Evolutionary conservation across 495 filamentous ascomycete species (phyloP).

Genomic region (Rhizodiscina lignyota): DNA sequence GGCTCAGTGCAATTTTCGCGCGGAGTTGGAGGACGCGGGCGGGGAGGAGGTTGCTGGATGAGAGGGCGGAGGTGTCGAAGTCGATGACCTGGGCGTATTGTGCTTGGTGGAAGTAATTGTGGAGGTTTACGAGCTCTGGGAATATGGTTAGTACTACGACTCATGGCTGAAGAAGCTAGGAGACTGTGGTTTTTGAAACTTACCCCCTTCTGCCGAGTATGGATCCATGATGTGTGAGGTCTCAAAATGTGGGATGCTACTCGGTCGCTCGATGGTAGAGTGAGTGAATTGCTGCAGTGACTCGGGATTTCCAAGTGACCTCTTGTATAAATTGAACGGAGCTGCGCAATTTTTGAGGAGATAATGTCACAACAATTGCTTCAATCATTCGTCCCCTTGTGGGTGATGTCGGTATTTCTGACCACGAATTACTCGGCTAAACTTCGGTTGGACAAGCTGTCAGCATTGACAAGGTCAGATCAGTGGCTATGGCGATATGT

Average conservation of each 20-base stretch:
- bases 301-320: too few relatives aligned
- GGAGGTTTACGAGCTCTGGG: constrained; percentile 85
- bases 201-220: constrained; percentile 83
- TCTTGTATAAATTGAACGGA: too few relatives aligned
- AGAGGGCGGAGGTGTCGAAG: constrained; percentile 61
- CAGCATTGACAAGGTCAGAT: too few relatives aligned
- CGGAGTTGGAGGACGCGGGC: constrained; percentile 70
- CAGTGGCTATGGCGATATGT: too few relatives aligned
- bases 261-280: too few relatives aligned
- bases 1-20: constrained; percentile 63
- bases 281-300: too few relatives aligned
- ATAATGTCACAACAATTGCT: too few relatives aligned
- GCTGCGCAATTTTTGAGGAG: too few relatives aligned
- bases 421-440: too few relatives aligned
- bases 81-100: constrained; percentile 72
- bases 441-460: too few relatives aligned
- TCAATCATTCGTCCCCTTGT: too few relatives aligned
- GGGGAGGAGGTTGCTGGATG: constrained; percentile 55
- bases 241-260: constrained; percentile 5
- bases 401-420: too few relatives aligned
- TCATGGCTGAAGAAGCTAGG: constrained; percentile 1
- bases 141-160: constrained; percentile 7
- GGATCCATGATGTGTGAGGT: constrained; percentile 55
- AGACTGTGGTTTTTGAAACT: background rate
- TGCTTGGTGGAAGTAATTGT: constrained; percentile 87